Percentiles rank a stretch among this genome's conserved stretches.
phyloP scores from a whole-genome alignment of 768 basidiomycete species.

The Pleurotus platypus region DNA sequence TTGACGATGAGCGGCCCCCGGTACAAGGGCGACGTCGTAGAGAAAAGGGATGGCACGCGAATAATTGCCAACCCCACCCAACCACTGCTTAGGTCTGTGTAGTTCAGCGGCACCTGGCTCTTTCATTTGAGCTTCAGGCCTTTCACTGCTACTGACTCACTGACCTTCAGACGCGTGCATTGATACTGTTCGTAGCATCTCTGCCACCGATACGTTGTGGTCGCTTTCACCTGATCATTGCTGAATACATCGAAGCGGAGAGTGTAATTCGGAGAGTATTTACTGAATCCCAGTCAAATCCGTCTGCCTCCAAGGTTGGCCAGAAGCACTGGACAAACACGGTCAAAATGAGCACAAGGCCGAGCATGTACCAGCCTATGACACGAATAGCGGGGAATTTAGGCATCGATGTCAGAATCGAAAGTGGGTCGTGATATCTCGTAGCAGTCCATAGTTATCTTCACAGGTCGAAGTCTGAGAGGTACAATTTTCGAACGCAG shows the following conservation, averaged over 20 bases:
- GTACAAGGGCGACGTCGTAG: constrained; percentile 21
- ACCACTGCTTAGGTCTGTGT: constrained; percentile 31
- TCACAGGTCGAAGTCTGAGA: no score
- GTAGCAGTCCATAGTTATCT: no score
- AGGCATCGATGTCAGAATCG: no score
- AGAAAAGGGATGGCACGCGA: constrained; percentile 30
- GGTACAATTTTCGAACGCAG: no score
- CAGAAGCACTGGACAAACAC: not conserved
- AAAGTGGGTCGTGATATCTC: no score
- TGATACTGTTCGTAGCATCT: constrained; percentile 17
- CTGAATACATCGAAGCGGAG: not conserved
- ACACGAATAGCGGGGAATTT: no score
- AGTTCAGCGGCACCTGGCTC: constrained; percentile 40
- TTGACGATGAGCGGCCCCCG: constrained; percentile 43
- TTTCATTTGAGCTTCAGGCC: not conserved
- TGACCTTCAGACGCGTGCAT: constrained; percentile 23
- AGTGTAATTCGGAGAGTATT: not conserved
- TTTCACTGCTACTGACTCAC: not conserved
- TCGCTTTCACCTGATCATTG: not conserved
- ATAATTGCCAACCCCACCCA: constrained; percentile 39
- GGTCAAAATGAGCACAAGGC: no score
- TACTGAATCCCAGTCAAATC: not conserved
- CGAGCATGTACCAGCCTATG: no score
- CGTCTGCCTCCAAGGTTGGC: not conserved
- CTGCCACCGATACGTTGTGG: constrained; percentile 19